Evolutionary conservation across 1,284 basidiomycete genomes (phyloP), one percentile per base, ranked within the genome.

Genomic region (Sporisorium graminicola): DNA sequence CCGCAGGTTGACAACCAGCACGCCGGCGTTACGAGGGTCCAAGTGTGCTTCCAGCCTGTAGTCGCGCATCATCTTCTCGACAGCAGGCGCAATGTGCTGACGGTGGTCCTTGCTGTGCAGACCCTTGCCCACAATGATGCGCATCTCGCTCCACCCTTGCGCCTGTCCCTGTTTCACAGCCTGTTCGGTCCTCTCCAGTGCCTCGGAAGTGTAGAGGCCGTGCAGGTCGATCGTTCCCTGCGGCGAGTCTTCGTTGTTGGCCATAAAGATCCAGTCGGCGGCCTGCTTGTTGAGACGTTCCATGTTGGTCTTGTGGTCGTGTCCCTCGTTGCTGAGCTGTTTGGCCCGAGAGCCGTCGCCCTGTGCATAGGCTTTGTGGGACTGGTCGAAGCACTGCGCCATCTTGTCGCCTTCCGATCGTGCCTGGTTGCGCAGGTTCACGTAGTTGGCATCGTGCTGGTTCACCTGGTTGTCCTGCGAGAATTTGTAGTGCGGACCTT

Each of bases 21-120:
- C 94, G 10, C 96, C 95, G 0, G 89, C 86, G 79, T 98, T 98
- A 26, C 90, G 86, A 0, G 91, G 91, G 86, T 98, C 96, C 13
- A 95, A 85, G 66, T 92, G 88, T 3, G 94, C 93, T 0, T 89
- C 87, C 14, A 95, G 88, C 67, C 90, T 89, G 86, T 94, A 90
- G 92, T 92, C 92, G 69, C 89, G 88, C 90, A 95, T 93, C 62
- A 98, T 87, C 54, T 93, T 91, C 85, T 93, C 93, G 53, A 99
- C 92, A 4, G 95, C 95, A 22, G 96, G 96, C 84, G 93, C 95
- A 85, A 98, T 90, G 87, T 97, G 97, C 1, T 93, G 92, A 14
- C 91, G 89, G 60, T 92, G 91, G 29, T 90, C 90, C 53, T 89
- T 87, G 27, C 94, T 95, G 86, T 99, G 96, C 22, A 95, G 87